Base-by-base conservation (phyloP, 2,329 filamentous ascomycete genomes). In the Didymella pinodella region DNA sequence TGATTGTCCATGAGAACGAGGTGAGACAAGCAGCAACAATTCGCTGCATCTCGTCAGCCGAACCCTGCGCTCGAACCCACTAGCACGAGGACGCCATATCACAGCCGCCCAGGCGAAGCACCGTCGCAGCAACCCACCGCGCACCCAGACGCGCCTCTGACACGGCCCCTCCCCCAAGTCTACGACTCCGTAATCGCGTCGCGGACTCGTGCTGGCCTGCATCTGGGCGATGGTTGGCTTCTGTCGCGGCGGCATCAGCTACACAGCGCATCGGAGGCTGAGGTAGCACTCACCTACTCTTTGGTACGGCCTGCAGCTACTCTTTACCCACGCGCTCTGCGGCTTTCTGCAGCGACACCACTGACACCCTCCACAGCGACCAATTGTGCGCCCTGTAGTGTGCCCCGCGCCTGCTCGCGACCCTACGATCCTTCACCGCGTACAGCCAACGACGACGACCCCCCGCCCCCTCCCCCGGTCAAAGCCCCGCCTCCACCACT, bases 161-260 rank as follows among this genome's bases (percentile, higher is more conserved):
- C 47, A 36, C 50, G 26, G 40, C 56, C 29, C 28, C 34, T 31
- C 5, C 44, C 36, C 18, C 18, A 34, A 14, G 40, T 25, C 32
- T 7, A 43, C 26, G 40, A 22, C 40, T 25, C 28, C 29, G 47
- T 16, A 51, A 50, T 50, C 50, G 56, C 56, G 56, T 54, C 41
- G 56, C 56, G 50, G 25, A 59, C 41, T 36, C 38, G 11, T 50
- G 32, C 56, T 49, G 50, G 56, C 56, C 57, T 48, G 52, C 36
- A 36, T 56, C 22, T 61, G 57, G 69, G 72, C 68, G 46, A 76
- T 76, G 71, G 65, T 69, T 65, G 51, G 61, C 64, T 64, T 61
- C 43, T 61, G 64, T 65, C 61, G 59, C 22, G 57, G 65, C 66
- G 64, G 58, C 48, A 52, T 61, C 66, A 66, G 66, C 65, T 65